A percentile compares a stretch with the other conserved stretches of the same genome.
Evolutionary conservation across 805 yeast species (phyloP).

Genomic region (Pichia exigua): DNA sequence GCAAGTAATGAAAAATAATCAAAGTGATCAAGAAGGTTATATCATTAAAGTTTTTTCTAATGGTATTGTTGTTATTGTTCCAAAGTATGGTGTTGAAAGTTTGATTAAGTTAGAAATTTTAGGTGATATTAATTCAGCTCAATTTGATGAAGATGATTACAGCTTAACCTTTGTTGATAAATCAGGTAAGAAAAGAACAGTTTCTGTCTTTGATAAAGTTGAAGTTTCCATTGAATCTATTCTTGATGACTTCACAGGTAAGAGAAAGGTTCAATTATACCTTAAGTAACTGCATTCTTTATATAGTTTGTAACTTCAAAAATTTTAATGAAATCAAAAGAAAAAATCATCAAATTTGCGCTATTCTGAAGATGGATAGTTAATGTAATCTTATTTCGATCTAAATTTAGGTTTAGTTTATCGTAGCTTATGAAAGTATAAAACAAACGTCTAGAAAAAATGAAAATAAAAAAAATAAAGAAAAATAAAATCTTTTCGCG

Average conservation of each 20-base stretch:
- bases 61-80: conserved; percentile 91
- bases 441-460: too few species aligned
- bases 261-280: conserved; percentile 78
- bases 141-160: conserved; percentile 72
- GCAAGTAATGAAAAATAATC: conserved; percentile 86
- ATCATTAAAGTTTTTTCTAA: conserved; percentile 87
- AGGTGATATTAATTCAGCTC: conserved; percentile 54
- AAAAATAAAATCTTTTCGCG: background rate
- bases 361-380: too few species aligned
- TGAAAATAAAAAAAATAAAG: background rate
- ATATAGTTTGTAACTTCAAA: too few species aligned
- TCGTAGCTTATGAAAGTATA: too few species aligned
- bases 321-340: too few species aligned
- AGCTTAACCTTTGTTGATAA: conserved; percentile 49
- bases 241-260: conserved; percentile 81
- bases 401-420: too few species aligned
- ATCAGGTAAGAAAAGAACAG: conserved; percentile 33
- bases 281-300: conserved; percentile 31
- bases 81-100: conserved; percentile 94
- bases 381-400: too few species aligned
- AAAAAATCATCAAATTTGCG: too few species aligned
- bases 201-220: conserved; percentile 74
- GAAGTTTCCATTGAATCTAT: conserved; percentile 74
- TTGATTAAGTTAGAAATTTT: conserved; percentile 74
- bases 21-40: conserved; percentile 78